Conservation (phyloP, 2,329 filamentous ascomycete species). For the Gliomastix tumulicola region DNA sequence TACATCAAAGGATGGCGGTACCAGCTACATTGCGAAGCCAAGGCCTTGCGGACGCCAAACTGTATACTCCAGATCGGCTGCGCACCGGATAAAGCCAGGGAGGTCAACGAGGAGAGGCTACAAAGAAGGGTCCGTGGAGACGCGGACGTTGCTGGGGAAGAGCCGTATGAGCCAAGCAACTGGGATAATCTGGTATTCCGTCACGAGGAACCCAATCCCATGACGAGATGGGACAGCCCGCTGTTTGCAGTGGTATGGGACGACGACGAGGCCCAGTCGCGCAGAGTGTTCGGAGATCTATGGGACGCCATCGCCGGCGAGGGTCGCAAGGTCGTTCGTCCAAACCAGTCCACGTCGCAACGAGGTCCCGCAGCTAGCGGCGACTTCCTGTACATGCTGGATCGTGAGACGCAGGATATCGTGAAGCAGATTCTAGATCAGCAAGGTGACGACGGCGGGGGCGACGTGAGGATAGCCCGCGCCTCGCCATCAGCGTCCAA, state of each 20-base stretch:
- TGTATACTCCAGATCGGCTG: constrained; percentile 65
- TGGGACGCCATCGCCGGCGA: constrained; percentile 69
- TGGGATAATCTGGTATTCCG: constrained; percentile 77
- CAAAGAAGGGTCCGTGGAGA: constrained; percentile 8
- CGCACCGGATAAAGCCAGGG: constrained; percentile 39
- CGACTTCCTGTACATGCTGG: constrained; percentile 75
- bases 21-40: constrained; percentile 78
- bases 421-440: constrained; percentile 63
- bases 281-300: constrained; percentile 53
- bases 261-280: constrained; percentile 56
- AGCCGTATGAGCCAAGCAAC: constrained; percentile 48
- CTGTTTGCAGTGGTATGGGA: constrained; percentile 75
- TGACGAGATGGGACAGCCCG: constrained; percentile 79
- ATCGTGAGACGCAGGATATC: constrained; percentile 72
- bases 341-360: constrained; percentile 69
- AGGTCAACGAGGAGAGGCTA: constrained; percentile 55
- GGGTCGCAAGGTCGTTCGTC: constrained; percentile 55
- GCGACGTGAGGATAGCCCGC: constrained; percentile 43
- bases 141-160: constrained; percentile 9
- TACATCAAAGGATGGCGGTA: constrained; percentile 91
- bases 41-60: constrained; percentile 68
- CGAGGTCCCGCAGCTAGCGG: constrained; percentile 54
- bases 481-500: constrained; percentile 14
- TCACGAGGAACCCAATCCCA: constrained; percentile 81
- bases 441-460: constrained; percentile 62